These are phyloP conservation scores for Chenopodium formosanum DNA, from an alignment of 148 eudicot genomes.

Conservation along the genomic window DNA sequence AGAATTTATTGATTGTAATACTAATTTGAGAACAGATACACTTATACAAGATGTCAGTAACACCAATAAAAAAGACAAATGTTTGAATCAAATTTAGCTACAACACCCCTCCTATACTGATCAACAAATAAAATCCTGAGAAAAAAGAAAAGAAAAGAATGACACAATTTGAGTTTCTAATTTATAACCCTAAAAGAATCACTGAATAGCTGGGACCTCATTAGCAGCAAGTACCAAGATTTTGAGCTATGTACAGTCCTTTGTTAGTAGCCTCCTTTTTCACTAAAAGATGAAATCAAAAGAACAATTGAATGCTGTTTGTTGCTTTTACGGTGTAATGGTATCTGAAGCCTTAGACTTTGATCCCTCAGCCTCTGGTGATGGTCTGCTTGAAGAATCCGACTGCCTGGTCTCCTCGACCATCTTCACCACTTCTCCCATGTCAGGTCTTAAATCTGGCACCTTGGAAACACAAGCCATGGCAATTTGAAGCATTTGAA, in stretches of 20 bases:
- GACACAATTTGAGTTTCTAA: slow-evolving; percentile 12
- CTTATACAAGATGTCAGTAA: slow-evolving; percentile 5
- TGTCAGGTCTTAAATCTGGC: slow-evolving; percentile 77
- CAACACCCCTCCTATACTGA: slow-evolving; percentile 16
- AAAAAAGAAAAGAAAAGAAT: slow-evolving; percentile 26
- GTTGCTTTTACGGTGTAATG: slow-evolving; percentile 36
- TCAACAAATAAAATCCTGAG: neutral
- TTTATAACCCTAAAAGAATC: slow-evolving; percentile 27
- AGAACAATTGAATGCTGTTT: slow-evolving; percentile 13
- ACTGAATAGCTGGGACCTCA: slow-evolving; percentile 14
- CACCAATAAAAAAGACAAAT: slow-evolving; percentile 13
- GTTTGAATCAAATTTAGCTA: slow-evolving; percentile 17
- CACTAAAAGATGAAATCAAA: slow-evolving; percentile 16
- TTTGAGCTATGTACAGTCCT: slow-evolving; percentile 34
- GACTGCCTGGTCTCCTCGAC: slow-evolving; percentile 62
- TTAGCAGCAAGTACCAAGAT: slow-evolving; percentile 9
- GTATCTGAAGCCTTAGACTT: slow-evolving; percentile 39
- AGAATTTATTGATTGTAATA: neutral
- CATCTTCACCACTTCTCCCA: slow-evolving; percentile 75
- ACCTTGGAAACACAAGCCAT: slow-evolving; percentile 80
- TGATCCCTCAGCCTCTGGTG: slow-evolving; percentile 50
- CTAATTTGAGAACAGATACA: slow-evolving; percentile 1
- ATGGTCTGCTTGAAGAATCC: slow-evolving; percentile 48
- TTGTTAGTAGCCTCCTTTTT: slow-evolving; percentile 18
- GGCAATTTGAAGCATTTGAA: slow-evolving; percentile 93